A percentile compares a stretch with the other conserved stretches of the same genome.
These are phyloP conservation scores for Alectoria sarmentosa DNA, from an alignment of 495 filamentous ascomycete genomes.

Conservation along the genomic window DNA sequence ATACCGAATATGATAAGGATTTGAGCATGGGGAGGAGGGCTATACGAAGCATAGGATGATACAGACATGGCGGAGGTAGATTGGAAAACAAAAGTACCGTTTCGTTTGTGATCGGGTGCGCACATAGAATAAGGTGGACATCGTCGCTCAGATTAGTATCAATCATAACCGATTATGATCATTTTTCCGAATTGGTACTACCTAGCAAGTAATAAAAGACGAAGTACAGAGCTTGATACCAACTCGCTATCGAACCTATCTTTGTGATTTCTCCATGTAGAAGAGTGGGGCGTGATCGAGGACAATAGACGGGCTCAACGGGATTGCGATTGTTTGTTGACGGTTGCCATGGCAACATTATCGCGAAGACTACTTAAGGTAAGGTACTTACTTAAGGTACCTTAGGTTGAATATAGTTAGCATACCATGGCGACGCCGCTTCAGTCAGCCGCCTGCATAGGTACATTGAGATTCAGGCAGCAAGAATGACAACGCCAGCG, in stretches of 20 bases:
- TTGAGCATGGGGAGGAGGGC: not conserved
- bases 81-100: not conserved
- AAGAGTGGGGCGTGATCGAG: not conserved
- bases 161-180: not conserved
- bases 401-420: no score
- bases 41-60: not conserved
- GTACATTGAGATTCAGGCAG: no score
- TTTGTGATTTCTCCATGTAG: not conserved
- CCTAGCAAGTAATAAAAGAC: not conserved
- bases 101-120: not conserved
- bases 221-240: not conserved
- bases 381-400: no score
- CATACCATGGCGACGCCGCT: not conserved
- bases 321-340: no score
- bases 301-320: no score
- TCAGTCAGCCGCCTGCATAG: no score
- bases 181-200: not conserved
- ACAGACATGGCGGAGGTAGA: not conserved
- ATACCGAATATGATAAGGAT: slow-evolving; percentile 5
- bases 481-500: not conserved
- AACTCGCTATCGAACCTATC: not conserved
- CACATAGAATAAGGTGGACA: not conserved
- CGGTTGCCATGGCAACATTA: not conserved
- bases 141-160: not conserved
- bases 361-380: no score